phyloP scores from a whole-genome alignment of 1,284 basidiomycete genomes.

The Austroboletus rostrupii region DNA sequence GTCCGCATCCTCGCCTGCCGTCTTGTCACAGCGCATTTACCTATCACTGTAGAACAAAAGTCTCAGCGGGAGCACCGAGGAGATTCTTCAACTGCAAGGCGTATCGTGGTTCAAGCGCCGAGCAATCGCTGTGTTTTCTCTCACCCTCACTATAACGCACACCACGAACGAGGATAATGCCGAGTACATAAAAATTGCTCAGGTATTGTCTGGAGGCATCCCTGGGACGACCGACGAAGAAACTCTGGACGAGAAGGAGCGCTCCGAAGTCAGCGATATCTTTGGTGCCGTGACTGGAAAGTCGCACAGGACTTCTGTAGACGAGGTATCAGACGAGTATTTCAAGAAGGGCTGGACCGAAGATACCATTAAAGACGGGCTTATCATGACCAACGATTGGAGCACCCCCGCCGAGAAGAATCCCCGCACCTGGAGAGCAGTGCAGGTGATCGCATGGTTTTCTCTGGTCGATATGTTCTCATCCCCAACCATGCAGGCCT shows the following conservation, averaged over 20 bases:
- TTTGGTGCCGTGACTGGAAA: constrained; percentile 46
- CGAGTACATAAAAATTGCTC: constrained; percentile 45
- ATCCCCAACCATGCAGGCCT: constrained; percentile 42
- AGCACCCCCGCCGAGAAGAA: constrained; percentile 55
- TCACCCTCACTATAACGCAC: constrained; percentile 43
- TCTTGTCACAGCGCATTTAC: constrained; percentile 1
- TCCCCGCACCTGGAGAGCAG: constrained; percentile 47
- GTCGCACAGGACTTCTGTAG: constrained; percentile 44
- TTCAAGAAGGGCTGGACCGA: constrained; percentile 52
- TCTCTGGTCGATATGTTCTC: constrained; percentile 2
- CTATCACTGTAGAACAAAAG: constrained; percentile 26
- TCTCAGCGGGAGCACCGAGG: constrained; percentile 42
- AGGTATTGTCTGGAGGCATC: constrained; percentile 43
- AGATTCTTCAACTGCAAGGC: constrained; percentile 49
- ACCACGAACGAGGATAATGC: constrained; percentile 38
- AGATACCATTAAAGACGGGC: constrained; percentile 49
- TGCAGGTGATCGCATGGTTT: constrained; percentile 41
- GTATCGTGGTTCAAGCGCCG: constrained; percentile 46
- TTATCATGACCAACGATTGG: constrained; percentile 47
- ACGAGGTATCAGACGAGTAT: constrained; percentile 48
- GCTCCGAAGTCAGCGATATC: constrained; percentile 36
- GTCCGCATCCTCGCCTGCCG: constrained; percentile 23
- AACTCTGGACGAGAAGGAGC: constrained; percentile 37
- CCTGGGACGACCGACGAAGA: constrained; percentile 39
- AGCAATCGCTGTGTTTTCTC: constrained; percentile 36